Percentiles rank a stretch among this genome's conserved stretches.
Evolutionary conservation across 768 basidiomycete genomes (phyloP).

Genomic region (Lentinula sp.): DNA sequence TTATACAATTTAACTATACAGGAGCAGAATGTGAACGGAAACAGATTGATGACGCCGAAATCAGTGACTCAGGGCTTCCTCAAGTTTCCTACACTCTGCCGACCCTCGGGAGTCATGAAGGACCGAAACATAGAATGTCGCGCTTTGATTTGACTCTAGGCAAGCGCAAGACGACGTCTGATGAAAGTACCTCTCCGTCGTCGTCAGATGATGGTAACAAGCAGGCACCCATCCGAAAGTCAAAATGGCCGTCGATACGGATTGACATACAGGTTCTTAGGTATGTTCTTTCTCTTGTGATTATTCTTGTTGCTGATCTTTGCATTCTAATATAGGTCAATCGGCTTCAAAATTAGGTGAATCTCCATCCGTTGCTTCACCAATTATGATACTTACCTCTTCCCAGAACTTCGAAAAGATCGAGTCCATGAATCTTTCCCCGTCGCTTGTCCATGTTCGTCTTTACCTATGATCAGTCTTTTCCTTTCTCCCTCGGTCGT

Average conservation of each 20-base stretch:
- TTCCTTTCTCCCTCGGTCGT: not conserved
- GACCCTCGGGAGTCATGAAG: not conserved
- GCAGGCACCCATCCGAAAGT: not conserved
- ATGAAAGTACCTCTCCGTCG: not conserved
- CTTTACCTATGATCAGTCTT: not conserved
- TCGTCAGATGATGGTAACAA: not conserved
- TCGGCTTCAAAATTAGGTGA: not conserved
- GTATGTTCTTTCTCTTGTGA: not conserved
- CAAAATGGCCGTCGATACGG: not conserved
- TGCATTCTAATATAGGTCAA: not conserved
- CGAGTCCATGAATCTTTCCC: not conserved
- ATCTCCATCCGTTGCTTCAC: not conserved
- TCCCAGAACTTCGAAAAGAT: not conserved
- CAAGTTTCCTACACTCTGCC: not conserved
- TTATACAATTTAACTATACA: not conserved
- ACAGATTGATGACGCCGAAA: not conserved
- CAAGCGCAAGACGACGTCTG: not conserved
- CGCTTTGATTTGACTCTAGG: not conserved
- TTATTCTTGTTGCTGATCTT: not conserved
- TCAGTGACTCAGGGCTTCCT: not conserved
- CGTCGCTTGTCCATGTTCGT: not conserved
- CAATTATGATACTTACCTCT: not conserved
- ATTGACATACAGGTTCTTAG: conserved; percentile 1
- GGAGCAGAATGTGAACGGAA: not conserved
- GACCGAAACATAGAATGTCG: not conserved